Percentiles rank a stretch among this genome's conserved stretches.
These are phyloP conservation scores for Heteromeles arbutifolia DNA, from an alignment of 306 rosid genomes.

Conservation along the genomic window DNA sequence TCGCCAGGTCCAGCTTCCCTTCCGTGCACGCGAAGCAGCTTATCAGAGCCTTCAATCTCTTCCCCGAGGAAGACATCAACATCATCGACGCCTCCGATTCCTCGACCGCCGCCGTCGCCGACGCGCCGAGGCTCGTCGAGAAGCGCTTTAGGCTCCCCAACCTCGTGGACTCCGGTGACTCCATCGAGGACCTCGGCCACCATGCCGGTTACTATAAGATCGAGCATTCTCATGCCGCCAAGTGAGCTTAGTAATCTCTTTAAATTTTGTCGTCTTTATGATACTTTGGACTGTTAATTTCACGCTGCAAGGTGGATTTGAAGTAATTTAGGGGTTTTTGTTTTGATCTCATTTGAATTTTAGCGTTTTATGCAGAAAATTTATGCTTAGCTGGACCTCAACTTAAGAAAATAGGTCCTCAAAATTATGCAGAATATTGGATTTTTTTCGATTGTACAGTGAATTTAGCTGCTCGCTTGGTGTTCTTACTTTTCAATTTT, in stretches of 20 bases:
- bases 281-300: neutral
- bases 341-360: neutral
- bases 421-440: neutral
- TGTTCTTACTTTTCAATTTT: conserved; percentile 6
- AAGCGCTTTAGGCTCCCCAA: conserved; percentile 55
- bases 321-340: neutral
- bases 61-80: conserved; percentile 57
- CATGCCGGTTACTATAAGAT: conserved; percentile 85
- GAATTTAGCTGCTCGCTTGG: neutral
- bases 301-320: neutral
- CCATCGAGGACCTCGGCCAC: conserved; percentile 73
- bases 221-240: conserved; percentile 77
- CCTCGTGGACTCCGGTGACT: conserved; percentile 32
- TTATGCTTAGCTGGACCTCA: neutral
- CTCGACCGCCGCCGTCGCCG: neutral
- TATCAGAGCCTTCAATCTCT: conserved; percentile 61
- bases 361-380: neutral
- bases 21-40: conserved; percentile 45
- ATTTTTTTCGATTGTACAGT: neutral
- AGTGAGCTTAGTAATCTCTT: conserved; percentile 17
- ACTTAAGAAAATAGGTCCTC: neutral
- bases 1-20: conserved; percentile 32
- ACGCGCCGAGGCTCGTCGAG: conserved; percentile 52
- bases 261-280: neutral
- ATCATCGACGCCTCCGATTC: conserved; percentile 25